Conservation (phyloP, 345 rosid species). For the Mallotus nudiflorus region DNA sequence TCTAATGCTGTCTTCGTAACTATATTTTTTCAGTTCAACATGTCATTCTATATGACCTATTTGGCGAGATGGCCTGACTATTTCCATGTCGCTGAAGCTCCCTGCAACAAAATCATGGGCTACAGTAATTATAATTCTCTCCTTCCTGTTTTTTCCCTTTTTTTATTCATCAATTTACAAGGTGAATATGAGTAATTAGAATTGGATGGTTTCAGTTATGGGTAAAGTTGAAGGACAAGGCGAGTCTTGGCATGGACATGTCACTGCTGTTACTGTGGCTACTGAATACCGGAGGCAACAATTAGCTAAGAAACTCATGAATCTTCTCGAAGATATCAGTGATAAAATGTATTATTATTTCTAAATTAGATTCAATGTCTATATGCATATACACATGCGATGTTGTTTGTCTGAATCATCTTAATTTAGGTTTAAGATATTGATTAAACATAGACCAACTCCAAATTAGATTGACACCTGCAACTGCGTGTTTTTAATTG, state of each 20-base stretch:
- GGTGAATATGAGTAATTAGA: background rate
- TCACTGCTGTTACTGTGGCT: conserved; percentile 91
- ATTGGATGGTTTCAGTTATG: conserved; percentile 59
- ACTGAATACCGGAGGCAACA: conserved; percentile 89
- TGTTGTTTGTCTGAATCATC: background rate
- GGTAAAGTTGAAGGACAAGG: conserved; percentile 98
- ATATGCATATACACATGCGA: too few species aligned
- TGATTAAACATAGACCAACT: too few species aligned
- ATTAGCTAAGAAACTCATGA: conserved; percentile 87
- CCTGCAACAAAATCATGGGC: conserved; percentile 78
- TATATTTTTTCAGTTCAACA: conserved; percentile 61
- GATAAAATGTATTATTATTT: conserved; percentile 61
- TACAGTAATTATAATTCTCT: conserved; percentile 51
- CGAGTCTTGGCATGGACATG: conserved; percentile 98
- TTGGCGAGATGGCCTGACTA: conserved; percentile 97
- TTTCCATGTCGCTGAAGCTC: conserved; percentile 89
- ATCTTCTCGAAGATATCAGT: conserved; percentile 78
- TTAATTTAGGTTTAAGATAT: background rate
- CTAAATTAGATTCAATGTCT: too few species aligned
- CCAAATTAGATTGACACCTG: too few species aligned
- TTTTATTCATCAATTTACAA: background rate
- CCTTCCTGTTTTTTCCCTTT: background rate
- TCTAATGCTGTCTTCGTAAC: too few species aligned
- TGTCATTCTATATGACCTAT: conserved; percentile 97
- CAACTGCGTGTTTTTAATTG: too few species aligned